Evolutionary conservation across 2,329 filamentous ascomycete species (phyloP).

Genomic region (Lizonia empirigonia): DNA sequence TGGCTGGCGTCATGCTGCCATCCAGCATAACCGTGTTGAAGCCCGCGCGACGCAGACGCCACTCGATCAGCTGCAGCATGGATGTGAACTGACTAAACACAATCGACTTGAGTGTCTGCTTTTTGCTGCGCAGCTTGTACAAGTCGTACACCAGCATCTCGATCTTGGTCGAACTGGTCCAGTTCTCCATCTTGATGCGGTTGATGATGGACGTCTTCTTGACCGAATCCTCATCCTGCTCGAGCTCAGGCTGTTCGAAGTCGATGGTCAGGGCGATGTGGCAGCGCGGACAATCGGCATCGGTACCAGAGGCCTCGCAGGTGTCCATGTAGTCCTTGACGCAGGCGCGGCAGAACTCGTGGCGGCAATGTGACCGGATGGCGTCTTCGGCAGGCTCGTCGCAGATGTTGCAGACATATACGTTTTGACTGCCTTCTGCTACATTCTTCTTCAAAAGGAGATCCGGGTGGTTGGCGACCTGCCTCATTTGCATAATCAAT

Average conservation of each 20-base stretch:
- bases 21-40: constrained; percentile 99
- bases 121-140: constrained; percentile 88
- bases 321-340: constrained; percentile 80
- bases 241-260: constrained; percentile 91
- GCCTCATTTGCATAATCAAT: constrained; percentile 98
- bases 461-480: constrained; percentile 96
- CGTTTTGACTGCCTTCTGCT: constrained; percentile 82
- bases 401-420: constrained; percentile 91
- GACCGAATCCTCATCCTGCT: constrained; percentile 82
- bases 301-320: constrained; percentile 66
- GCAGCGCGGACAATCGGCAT: constrained; percentile 81
- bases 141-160: constrained; percentile 94
- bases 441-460: constrained; percentile 84
- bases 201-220: constrained; percentile 99
- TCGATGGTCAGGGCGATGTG: constrained; percentile 91
- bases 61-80: constrained; percentile 96
- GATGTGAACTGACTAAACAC: constrained; percentile 98
- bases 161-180: constrained; percentile 98
- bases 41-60: constrained; percentile 92
- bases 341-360: constrained; percentile 87
- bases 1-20: constrained; percentile 92
- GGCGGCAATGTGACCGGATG: constrained; percentile 87
- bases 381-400: constrained; percentile 96
- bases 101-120: constrained; percentile 93
- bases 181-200: constrained; percentile 97